Evolutionary conservation across 805 yeast genomes (phyloP).

Genomic region (Wickerhamomyces sydowiorum): DNA sequence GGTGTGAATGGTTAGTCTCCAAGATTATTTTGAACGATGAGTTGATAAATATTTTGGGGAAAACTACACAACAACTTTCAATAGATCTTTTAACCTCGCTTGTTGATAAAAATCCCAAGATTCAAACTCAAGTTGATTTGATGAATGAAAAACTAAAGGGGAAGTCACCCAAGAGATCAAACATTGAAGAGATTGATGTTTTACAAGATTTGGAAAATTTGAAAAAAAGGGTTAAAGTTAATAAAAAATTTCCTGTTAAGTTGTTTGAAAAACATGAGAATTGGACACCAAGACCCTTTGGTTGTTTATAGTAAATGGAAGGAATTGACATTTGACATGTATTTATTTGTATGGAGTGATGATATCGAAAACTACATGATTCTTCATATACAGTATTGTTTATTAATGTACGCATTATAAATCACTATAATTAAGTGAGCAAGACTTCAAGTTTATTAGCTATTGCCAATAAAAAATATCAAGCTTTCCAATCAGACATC

Average conservation of each 20-base stretch:
- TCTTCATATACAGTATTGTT: too few species aligned
- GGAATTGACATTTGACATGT: not conserved
- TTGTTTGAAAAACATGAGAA: constrained; percentile 16
- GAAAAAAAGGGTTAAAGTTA: constrained; percentile 19
- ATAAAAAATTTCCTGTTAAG: constrained; percentile 5
- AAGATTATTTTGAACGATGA: constrained; percentile 3
- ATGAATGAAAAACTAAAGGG: not conserved
- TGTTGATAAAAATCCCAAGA: not conserved
- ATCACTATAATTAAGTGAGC: constrained; percentile 4
- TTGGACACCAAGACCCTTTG: constrained; percentile 57
- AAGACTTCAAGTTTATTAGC: not conserved
- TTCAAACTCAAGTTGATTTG: not conserved
- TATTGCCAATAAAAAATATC: not conserved
- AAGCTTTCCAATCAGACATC: constrained; percentile 83
- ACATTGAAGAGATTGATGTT: constrained; percentile 13
- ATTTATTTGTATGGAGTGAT: not conserved
- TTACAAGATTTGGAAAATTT: constrained; percentile 25
- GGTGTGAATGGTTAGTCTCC: constrained; percentile 14
- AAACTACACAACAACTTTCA: constrained; percentile 6
- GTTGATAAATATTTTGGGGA: constrained; percentile 10
- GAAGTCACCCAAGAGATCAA: not conserved
- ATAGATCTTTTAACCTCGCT: constrained; percentile 7
- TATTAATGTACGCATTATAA: constrained; percentile 1
- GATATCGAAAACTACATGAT: too few species aligned
- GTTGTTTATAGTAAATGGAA: constrained; percentile 25